Base-by-base conservation (phyloP, 2,329 filamentous ascomycete genomes). In the Spiromastix sp. region DNA sequence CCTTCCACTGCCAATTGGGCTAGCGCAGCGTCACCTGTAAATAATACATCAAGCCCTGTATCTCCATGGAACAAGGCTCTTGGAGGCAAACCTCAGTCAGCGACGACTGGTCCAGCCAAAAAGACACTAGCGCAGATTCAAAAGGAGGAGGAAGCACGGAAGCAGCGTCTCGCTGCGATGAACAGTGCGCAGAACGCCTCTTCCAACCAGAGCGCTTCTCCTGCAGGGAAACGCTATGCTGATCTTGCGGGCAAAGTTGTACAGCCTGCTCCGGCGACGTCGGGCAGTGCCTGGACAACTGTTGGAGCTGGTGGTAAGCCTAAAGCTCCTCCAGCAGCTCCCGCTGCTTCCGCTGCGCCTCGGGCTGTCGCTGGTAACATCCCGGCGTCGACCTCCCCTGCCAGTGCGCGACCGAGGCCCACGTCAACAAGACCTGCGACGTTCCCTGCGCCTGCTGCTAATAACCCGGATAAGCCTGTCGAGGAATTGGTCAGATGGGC, bases 401-500 rank as follows among this genome's bases (percentile, higher is more conserved):
- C 53, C 8, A 67, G 71, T 54, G 44, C 69, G 25, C 78, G 79
- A 59, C 65, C 73, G 3, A 59, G 66, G 43, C 57, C 70, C 5
- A 57, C 64, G 7, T 57, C 58, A 9, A 60, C 66, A n/a, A 66
- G 58, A 31, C 59, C 66, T 3, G 64, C 71, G 3, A 59, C 66
- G 6, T 61, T 64, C 5, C 54, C 61, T 16, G 68, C 62, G 36
- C 54, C 63, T 13, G 56, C 57, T 13, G 45, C 57, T 16, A 43
- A 56, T 6, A 67, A 65, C 38, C 60, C 68, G 32, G 67, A 67
- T 45, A 74, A 73, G 41, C 89, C 91, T 3, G 77, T 85, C 57
- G 87, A 93, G 26, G 91, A 96, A 59, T 93, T 98, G 59, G 80
- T 78, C 53, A 95, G 93, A 60, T 98, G 91, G 91, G 77, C 87